Percentiles rank a stretch among this genome's conserved stretches.
These are phyloP conservation scores for Sporothrix variecibatus DNA, from an alignment of 2,329 filamentous ascomycete genomes.

Conservation along the genomic window DNA sequence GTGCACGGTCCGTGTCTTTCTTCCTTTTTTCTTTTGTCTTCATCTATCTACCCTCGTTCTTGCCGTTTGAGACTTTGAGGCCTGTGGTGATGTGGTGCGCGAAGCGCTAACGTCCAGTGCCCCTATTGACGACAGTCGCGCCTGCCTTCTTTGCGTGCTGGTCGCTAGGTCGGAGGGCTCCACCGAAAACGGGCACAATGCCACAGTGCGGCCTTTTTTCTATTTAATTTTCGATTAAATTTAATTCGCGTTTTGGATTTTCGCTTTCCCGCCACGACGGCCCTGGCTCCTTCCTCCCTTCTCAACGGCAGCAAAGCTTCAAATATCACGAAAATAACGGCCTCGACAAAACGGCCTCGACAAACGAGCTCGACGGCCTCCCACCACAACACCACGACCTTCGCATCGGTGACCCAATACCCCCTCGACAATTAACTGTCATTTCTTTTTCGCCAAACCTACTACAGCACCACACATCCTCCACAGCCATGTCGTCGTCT, in stretches of 20 bases:
- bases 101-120: background rate
- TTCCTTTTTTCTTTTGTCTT: background rate
- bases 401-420: background rate
- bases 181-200: constrained; percentile 11
- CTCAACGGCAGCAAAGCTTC: background rate
- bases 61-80: background rate
- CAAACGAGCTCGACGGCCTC: background rate
- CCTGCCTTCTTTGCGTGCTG: background rate
- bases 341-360: background rate
- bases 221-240: constrained; percentile 17
- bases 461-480: background rate
- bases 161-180: background rate
- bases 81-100: background rate
- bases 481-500: constrained; percentile 45
- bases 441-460: background rate
- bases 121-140: background rate
- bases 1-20: background rate
- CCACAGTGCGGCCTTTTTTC: background rate
- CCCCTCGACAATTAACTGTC: background rate
- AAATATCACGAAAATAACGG: background rate
- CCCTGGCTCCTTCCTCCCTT: constrained; percentile 14
- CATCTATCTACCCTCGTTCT: background rate
- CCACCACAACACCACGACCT: background rate
- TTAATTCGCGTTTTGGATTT: constrained; percentile 20
- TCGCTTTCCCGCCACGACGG: background rate